Base-by-base conservation (phyloP, 768 basidiomycete species). In the Phanerodontia chrysosporium region DNA sequence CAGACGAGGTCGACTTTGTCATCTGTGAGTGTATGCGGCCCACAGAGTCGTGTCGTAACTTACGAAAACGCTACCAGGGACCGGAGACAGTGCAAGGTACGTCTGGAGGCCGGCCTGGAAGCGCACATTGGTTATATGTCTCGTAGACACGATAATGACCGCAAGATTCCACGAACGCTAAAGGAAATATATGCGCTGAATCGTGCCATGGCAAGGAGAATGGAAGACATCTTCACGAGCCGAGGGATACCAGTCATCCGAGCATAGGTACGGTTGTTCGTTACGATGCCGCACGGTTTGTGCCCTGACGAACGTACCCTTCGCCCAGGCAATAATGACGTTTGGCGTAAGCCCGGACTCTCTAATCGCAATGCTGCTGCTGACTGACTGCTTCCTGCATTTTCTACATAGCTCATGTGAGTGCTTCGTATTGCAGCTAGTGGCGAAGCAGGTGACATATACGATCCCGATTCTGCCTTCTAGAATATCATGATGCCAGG, bases 1-100 rank as follows among this genome's bases (percentile, higher is more conserved):
- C 86, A 44, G 78, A 83, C 59, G 85, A 95, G 65, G 81, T 97
- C 39, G 94, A 97, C 68, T 97, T 95, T 69, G 92, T 97, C 30
- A 78, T 97, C 35, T 95, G 90, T 89, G 67, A 65, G 81, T 59
- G 51, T 24, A 45, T n/a, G 55, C 49, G 27, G 57, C 30, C 55
- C 27, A 32, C 46, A 18, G n/a, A n/a, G n/a, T n/a, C n/a, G n/a
- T n/a, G n/a, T n/a, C n/a, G n/a, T n/a, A 48, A 39, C 54, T 28
- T 51, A 53, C 51, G 32, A 30, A 36, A 49, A 25, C 35, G 21
- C 21, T 51, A 45, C 30, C 60, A 89, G 87, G 88, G 88, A 90
- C 87, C 12, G 89, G 88, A 51, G 88, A 90, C 72, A 89, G 80
- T 73, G 87, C 86, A 53, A 80, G 86, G 85, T 85, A 69, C 57